Conservation (phyloP, 2,329 filamentous ascomycete genomes). For the Dendryphion nanum region DNA sequence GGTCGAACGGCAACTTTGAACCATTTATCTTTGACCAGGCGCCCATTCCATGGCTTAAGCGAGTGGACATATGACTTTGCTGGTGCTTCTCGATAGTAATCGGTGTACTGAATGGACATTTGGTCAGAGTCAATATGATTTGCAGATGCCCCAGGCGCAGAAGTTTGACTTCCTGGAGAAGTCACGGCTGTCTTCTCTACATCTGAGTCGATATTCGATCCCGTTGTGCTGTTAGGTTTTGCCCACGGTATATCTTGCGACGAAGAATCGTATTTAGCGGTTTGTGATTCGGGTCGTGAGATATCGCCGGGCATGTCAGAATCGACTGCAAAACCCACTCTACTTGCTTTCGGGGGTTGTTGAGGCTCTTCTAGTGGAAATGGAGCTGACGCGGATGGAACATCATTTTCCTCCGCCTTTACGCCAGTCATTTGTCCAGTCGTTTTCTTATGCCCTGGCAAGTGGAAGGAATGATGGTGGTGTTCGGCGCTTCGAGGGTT, state of each 20-base stretch:
- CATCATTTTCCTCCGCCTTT: too few species aligned
- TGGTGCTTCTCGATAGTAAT: constrained; percentile 64
- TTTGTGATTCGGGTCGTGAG: too few species aligned
- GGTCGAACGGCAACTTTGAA: constrained; percentile 73
- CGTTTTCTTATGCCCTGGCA: too few species aligned
- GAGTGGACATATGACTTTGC: constrained; percentile 71
- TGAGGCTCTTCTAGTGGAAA: too few species aligned
- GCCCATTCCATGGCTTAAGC: constrained; percentile 74
- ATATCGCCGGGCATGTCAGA: too few species aligned
- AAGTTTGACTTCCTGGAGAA: not conserved
- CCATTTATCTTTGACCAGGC: constrained; percentile 77
- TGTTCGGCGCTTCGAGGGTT: constrained; percentile 9
- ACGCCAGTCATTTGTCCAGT: too few species aligned
- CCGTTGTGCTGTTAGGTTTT: too few species aligned
- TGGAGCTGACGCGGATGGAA: too few species aligned
- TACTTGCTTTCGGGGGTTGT: constrained; percentile 39
- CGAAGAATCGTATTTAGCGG: too few species aligned
- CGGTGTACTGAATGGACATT: constrained; percentile 60
- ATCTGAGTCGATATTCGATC: too few species aligned
- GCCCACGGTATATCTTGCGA: too few species aligned
- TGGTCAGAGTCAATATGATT: constrained; percentile 14
- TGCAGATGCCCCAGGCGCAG: not conserved
- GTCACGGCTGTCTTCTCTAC: constrained; percentile 3
- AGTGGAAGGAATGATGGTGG: constrained; percentile 11
- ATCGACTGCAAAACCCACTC: constrained; percentile 60